Base-by-base conservation (phyloP, 805 yeast genomes). In the Metschnikowia cubensis region DNA sequence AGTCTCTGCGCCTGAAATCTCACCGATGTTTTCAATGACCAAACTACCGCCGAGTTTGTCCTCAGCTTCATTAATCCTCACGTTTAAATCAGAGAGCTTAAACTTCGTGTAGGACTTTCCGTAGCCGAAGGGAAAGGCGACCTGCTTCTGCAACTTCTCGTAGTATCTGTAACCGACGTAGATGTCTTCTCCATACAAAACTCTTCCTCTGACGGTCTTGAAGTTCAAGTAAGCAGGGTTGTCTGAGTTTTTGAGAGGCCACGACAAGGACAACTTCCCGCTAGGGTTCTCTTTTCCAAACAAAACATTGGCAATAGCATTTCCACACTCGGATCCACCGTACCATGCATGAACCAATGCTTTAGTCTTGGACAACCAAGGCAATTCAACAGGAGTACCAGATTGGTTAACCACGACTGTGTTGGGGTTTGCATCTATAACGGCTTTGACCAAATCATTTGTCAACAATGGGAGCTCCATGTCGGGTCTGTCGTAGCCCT, bases 181-280 rank as follows among this genome's bases (percentile, higher is more conserved):
- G 42, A 83, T 77, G 59, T 82, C 86, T 62, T 84, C 89, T 51
- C 87, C 86, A 57, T 83, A 84, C 49, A 77, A 58, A 32, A 76
- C 80, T 47, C 75, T 66, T 40, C 86, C 85, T 59, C 73, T 72
- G 58, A 76, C 76, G 8, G 82, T 68, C 31, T 68, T 67, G 67
- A 68, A 80, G 65, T 75, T 80, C 58, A 80, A 64, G 63, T 62
- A 82, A 0, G 85, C 74, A 11, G 87, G 86, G 54, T 77, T 80
- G 63, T 82, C 84, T 56, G 77, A 73, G 42, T 71, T 56, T 53
- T 64, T 70, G 48, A 68, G 60, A 34, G 87, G 86, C 75, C 77
- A 81, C 4, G 84, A 67, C 53, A 82, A 60, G 2, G 85, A 68
- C 48, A 82, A 67, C 59, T 80, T 82, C 45, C 85, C 88, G 50